Conservation (phyloP, 108 stramenopile genomes). For the Stephanodiscus triporus region DNA sequence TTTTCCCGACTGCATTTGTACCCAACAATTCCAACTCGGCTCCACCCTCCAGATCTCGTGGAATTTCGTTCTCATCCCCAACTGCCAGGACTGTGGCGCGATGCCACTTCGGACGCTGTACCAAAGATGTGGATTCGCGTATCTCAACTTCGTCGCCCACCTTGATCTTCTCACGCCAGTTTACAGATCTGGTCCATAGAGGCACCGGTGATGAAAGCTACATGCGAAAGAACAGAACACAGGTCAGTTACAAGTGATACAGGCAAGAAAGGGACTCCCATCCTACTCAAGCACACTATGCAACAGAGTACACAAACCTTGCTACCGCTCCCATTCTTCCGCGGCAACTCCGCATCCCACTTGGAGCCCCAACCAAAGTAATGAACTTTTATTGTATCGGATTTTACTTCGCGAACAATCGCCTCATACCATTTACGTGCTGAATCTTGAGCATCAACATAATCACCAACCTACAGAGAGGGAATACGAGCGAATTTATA, state of each 20-base stretch:
- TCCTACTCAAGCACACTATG: not conserved
- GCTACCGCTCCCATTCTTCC: conserved; percentile 29
- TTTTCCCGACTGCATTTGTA: conserved; percentile 31
- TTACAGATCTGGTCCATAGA: conserved; percentile 63
- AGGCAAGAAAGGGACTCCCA: not conserved
- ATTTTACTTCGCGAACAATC: conserved; percentile 57
- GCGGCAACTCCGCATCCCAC: conserved; percentile 64
- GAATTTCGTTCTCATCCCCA: conserved; percentile 43
- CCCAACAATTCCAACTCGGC: conserved; percentile 62
- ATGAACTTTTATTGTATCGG: conserved; percentile 73
- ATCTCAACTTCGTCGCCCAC: conserved; percentile 71
- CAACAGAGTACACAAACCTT: not conserved
- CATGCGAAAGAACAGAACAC: not conserved
- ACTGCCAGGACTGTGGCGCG: conserved; percentile 60
- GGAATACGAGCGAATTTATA: not conserved
- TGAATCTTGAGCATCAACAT: conserved; percentile 81
- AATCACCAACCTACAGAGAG: conserved; percentile 66
- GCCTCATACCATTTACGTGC: conserved; percentile 84
- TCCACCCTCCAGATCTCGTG: conserved; percentile 52
- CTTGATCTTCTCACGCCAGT: conserved; percentile 66
- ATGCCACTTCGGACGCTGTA: conserved; percentile 75
- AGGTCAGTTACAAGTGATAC: conserved; percentile 8
- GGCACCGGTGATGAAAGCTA: conserved; percentile 60
- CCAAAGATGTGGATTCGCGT: conserved; percentile 58
- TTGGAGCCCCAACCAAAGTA: conserved; percentile 79